A percentile compares a stretch with the other conserved stretches of the same genome.
Evolutionary conservation across 768 basidiomycete species (phyloP).

Genomic region (Tubosaeta sp.): DNA sequence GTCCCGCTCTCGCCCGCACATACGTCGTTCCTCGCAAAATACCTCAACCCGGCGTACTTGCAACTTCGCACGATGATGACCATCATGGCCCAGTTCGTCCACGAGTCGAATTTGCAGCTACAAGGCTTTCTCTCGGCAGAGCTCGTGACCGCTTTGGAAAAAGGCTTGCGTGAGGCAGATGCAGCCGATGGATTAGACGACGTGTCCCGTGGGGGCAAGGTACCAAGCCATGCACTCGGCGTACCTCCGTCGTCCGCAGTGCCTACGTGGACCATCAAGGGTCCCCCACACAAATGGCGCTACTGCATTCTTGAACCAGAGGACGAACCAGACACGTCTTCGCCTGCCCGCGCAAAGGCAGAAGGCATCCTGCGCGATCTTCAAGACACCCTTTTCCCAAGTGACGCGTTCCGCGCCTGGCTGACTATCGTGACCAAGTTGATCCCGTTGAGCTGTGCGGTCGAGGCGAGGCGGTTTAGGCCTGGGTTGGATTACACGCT

Average conservation of each 20-base stretch:
- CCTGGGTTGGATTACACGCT: slow-evolving; percentile 95
- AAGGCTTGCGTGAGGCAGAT: slow-evolving; percentile 62
- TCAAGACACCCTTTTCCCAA: slow-evolving; percentile 75
- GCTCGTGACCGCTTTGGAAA: slow-evolving; percentile 65
- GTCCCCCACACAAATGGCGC: slow-evolving; percentile 94
- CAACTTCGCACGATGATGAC: slow-evolving; percentile 75
- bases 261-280: slow-evolving; percentile 64
- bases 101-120: slow-evolving; percentile 84
- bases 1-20: slow-evolving; percentile 53
- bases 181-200: slow-evolving; percentile 56
- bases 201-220: slow-evolving; percentile 41
- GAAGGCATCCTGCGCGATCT: slow-evolving; percentile 35
- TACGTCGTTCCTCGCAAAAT: slow-evolving; percentile 71
- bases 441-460: slow-evolving; percentile 64
- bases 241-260: slow-evolving; percentile 38
- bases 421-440: slow-evolving; percentile 66
- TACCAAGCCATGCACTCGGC: slow-evolving; percentile 72
- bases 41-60: slow-evolving; percentile 88
- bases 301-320: slow-evolving; percentile 60
- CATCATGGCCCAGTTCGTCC: slow-evolving; percentile 74
- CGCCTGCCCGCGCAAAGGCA: slow-evolving; percentile 14
- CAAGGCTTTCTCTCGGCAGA: slow-evolving; percentile 76
- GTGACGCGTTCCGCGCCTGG: slow-evolving; percentile 89
- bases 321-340: background rate
- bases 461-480: slow-evolving; percentile 85